Evolutionary conservation across 208 protist genomes (phyloP).

Genomic region (Leishmania martiniquensis): DNA sequence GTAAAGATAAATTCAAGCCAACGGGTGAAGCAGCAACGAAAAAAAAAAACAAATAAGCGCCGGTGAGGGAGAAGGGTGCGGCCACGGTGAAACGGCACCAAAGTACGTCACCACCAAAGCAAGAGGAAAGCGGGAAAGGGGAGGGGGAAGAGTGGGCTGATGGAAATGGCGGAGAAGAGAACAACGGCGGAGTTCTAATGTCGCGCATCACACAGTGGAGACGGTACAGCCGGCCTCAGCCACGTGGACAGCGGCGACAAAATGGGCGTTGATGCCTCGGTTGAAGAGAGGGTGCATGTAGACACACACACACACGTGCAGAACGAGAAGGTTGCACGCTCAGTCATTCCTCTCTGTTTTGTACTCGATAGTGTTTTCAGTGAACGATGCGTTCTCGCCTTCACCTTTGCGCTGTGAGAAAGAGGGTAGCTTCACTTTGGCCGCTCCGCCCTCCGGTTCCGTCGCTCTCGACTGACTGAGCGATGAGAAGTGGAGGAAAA

Average conservation of each 20-base stretch:
- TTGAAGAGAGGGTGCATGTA: not conserved
- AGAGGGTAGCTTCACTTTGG: not conserved
- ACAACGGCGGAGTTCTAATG: not conserved
- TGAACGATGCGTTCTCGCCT: not conserved
- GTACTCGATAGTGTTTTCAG: not conserved
- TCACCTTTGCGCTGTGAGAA: not conserved
- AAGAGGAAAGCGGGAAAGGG: not conserved
- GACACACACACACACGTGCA: not conserved
- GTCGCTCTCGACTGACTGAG: not conserved
- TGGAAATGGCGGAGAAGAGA: not conserved
- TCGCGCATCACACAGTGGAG: not conserved
- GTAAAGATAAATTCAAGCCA: not conserved
- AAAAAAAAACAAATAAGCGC: not conserved
- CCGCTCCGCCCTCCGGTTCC: not conserved
- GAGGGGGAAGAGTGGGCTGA: not conserved
- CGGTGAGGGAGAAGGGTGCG: no score
- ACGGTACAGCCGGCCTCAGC: not conserved
- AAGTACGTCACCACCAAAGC: not conserved
- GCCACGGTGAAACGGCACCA: no score
- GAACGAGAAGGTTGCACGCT: not conserved
- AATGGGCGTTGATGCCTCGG: not conserved
- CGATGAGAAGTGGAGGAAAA: not conserved
- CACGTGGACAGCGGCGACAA: not conserved
- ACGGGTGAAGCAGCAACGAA: not conserved
- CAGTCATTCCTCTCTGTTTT: not conserved